Percentiles rank a stretch among this genome's conserved stretches.
phyloP scores from a whole-genome alignment of 2,329 filamentous ascomycete genomes.

The Colletotrichum scovillei region DNA sequence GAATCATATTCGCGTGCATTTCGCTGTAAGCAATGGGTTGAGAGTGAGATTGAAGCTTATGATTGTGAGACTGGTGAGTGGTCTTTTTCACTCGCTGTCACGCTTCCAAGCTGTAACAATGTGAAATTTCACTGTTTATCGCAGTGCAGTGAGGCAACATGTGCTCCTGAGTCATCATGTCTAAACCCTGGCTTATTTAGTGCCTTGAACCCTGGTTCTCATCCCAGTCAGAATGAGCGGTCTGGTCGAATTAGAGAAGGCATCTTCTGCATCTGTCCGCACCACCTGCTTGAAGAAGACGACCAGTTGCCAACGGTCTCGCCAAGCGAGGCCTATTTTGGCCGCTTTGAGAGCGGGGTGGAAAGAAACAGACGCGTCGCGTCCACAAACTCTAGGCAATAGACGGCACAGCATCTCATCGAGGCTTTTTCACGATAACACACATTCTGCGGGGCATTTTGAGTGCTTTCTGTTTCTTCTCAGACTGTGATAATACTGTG shows the following conservation, averaged over 20 bases:
- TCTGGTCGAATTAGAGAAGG: slow-evolving; percentile 3
- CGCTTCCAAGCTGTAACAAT: background rate
- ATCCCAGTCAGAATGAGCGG: background rate
- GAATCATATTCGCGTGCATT: background rate
- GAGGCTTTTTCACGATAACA: background rate
- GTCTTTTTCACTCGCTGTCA: background rate
- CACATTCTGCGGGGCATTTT: background rate
- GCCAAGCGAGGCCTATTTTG: background rate
- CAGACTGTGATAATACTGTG: background rate
- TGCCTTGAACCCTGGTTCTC: background rate
- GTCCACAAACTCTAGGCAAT: slow-evolving; percentile 4
- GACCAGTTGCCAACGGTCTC: background rate
- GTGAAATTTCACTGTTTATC: slow-evolving; percentile 11
- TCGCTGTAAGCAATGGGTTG: background rate
- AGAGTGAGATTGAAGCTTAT: background rate
- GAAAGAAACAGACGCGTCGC: slow-evolving; percentile 29
- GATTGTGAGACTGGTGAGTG: background rate
- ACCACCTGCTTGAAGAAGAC: slow-evolving; percentile 23
- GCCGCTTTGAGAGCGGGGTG: slow-evolving; percentile 5
- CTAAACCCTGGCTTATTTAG: background rate
- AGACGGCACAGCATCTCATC: background rate
- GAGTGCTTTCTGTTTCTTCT: background rate
- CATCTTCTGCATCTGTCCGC: slow-evolving; percentile 14
- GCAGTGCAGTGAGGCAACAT: background rate
- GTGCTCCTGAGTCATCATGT: background rate